Conservation (phyloP, 1,284 basidiomycete genomes). For the Cutaneotrichosporon cyanovorans region DNA sequence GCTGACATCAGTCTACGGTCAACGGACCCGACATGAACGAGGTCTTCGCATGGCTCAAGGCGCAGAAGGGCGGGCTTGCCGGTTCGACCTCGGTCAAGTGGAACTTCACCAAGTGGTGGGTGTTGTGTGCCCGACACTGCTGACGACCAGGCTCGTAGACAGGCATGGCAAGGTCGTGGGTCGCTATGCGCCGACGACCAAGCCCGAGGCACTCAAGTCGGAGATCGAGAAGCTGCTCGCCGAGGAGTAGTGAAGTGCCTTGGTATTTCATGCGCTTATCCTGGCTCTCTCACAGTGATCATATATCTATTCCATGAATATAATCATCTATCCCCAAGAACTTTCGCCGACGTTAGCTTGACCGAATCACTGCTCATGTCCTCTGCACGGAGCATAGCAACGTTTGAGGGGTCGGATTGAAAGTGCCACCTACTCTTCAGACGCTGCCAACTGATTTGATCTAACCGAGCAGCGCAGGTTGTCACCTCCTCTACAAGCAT, state of each 20-base stretch:
- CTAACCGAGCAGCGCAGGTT: too few relatives aligned
- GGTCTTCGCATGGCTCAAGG: constrained; percentile 80
- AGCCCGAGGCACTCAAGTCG: constrained; percentile 29
- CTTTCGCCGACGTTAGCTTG: too few relatives aligned
- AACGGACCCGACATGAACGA: constrained; percentile 72
- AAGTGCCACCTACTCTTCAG: too few relatives aligned
- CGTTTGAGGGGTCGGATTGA: too few relatives aligned
- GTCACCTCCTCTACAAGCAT: too few relatives aligned
- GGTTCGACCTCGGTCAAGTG: constrained; percentile 43
- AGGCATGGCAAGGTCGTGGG: constrained; percentile 31
- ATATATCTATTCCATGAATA: too few relatives aligned
- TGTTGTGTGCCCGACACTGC: not conserved
- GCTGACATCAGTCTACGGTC: constrained; percentile 64
- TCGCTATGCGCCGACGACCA: constrained; percentile 31
- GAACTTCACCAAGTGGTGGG: constrained; percentile 40
- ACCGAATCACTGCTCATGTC: too few relatives aligned
- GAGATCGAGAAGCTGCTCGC: constrained; percentile 36
- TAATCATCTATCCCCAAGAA: too few relatives aligned
- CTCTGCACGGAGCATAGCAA: too few relatives aligned
- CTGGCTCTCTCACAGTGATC: too few relatives aligned
- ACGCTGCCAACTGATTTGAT: too few relatives aligned
- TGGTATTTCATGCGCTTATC: too few relatives aligned
- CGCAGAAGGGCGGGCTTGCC: constrained; percentile 33
- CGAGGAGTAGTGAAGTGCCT: not conserved
- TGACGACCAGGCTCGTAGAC: constrained; percentile 24